Evolutionary conservation across 75 land plant species (phyloP), one percentile per base, ranked within the genome.

Genomic region (Ceratopteris richardii): DNA sequence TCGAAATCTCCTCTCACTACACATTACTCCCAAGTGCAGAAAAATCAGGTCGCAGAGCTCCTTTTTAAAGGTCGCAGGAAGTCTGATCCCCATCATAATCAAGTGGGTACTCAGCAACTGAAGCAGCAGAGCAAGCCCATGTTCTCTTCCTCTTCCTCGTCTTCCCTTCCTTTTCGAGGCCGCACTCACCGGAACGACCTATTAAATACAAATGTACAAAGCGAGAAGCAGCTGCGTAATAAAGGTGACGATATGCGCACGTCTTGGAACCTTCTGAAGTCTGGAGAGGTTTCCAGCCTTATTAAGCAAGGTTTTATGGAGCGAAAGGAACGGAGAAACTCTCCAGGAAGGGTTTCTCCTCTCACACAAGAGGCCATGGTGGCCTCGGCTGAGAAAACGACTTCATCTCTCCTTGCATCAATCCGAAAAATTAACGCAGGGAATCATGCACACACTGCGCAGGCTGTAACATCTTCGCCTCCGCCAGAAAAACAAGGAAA

Each of bases 271-370:
- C 50, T 61, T 11, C 31, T 61, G 0, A 55, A 53, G 54, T 52
- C 69, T 11, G 73, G 73, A 19, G 80, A 83, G 51, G 75, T 85
- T 41, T 68, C 85, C 9, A 54, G 78, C 19, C 75, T 84, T 66
- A 73, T 85, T 23, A 83, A 73, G 70, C 88, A 80, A 46, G 88
- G 88, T 17, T 77, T 81, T 64, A 60, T 84, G 20, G 56, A 30
- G 23, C 22, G 51, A 23, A 43, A 83, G 75, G 69, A 41, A 63
- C 40, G 84, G 42, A 81, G 79, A 44, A 61, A 72, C 63, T 79
- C 82, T 12, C 89, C 89, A 17, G 89, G 85, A 19, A n/a, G 89
- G 6, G 89, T 85, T 40, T 85, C 89, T 11, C 89, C 89, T 6
- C 70, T 85, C 48, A n/a, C 14, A 3, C 48, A 46, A 46, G 21